Evolutionary conservation across 2,329 filamentous ascomycete genomes (phyloP), one percentile per base, ranked within the genome.

Genomic region (Stagonosporopsis rhizophila): DNA sequence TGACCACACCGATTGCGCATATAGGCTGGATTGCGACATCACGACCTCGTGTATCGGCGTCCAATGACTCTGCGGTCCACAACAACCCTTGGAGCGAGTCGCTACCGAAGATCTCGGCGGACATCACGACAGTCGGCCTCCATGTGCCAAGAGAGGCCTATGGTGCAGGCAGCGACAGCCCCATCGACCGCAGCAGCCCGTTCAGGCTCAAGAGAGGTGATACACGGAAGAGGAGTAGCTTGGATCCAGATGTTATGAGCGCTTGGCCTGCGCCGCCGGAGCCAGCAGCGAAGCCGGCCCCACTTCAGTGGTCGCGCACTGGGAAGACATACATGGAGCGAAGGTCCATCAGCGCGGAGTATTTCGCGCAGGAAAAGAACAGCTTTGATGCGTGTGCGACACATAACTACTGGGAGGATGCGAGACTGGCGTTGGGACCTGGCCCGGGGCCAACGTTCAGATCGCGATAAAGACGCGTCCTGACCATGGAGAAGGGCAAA

Each of bases 191-290:
- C 15, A 59, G 58, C 2, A 70, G 64, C 38, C 70, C 72, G 11
- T 73, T 73, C 38, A 65, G 65, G 8, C 48, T 72, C 17, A 73
- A 68, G 51, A 65, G 64, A n/a, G 67, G 65, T 12, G 62, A 69
- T 32, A 69, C 69, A 8, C 41, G 61, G 35, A 66, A 59, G 40
- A 54, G 56, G 37, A 47, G 38, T 27, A 66, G 61, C 34, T n/a
- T 64, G 20, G 66, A 60, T 20, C 37, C 60, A 12, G 63, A 62
- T 2, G 44, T 66, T 9, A 60, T 59, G 27, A 54, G 59, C 23
- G 44, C 62, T 4, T 68, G 64, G 64, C 64, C 63, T 22, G 52
- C 58, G 19, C 61, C 65, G 32, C 64, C 65, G 6, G 53, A 63
- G 42, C 47, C 47, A 35, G 41, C 44, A 25, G 46, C 41, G 23